These are phyloP conservation scores for Populus tomentosa DNA, from an alignment of 441 rosid species.

Conservation along the genomic window DNA sequence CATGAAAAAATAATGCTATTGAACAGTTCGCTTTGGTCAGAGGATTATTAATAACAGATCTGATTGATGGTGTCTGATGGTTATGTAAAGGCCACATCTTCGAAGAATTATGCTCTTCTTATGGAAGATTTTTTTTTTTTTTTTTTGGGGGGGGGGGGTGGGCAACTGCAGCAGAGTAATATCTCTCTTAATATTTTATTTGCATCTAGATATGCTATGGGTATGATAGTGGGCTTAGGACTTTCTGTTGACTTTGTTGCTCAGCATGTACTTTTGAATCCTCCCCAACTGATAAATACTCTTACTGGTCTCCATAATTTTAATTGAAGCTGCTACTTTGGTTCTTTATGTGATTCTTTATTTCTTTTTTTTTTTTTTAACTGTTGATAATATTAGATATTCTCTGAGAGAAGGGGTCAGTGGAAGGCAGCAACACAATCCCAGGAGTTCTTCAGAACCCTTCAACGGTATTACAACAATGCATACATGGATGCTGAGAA, in stretches of 20 bases:
- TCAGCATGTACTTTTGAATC: background rate
- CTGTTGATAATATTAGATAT: too few species aligned
- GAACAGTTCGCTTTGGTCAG: background rate
- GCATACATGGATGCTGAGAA: too few species aligned
- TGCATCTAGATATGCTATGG: background rate
- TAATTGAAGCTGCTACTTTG: background rate
- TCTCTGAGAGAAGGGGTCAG: too few species aligned
- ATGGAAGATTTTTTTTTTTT: background rate
- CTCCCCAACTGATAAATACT: background rate
- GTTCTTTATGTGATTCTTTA: background rate
- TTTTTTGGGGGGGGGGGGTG: background rate
- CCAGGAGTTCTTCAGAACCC: too few species aligned
- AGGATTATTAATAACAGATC: background rate
- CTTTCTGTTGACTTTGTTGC: background rate
- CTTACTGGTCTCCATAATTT: background rate
- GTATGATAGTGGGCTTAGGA: background rate
- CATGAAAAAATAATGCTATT: background rate
- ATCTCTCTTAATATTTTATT: background rate
- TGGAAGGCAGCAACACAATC: too few species aligned
- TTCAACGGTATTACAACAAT: too few species aligned
- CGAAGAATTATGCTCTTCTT: background rate
- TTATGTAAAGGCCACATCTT: background rate
- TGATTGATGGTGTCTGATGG: background rate
- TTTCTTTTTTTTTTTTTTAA: constrained; percentile 9
- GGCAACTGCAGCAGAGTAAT: background rate